Evolutionary conservation across 345 rosid genomes (phyloP), one percentile per base, ranked within the genome.

Genomic region (Xanthoceras sorbifolium): DNA sequence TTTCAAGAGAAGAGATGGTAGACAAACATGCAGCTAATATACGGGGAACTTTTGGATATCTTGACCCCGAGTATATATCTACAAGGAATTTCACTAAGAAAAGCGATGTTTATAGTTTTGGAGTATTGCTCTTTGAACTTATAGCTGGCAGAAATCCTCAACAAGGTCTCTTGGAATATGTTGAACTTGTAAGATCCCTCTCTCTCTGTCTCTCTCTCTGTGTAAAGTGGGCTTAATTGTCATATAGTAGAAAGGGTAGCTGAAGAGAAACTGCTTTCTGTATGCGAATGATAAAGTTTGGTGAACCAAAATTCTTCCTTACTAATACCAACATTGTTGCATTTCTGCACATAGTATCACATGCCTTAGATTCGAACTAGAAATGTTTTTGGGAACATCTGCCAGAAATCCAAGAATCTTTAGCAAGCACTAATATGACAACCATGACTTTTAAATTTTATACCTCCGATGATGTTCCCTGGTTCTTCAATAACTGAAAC

Each of bases 101-200:
- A 84, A 96, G 99, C 34, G 99, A 96, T 63, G 99, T 96, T 64
- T 96, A 94, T 77, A 93, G 99, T 81, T 96, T 86, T 1, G 99
- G 99, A 54, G 99, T 96, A 62, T 85, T 96, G 82, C 96, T 96
- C 20, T 96, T 96, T 64, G 99, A 96, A 77, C 90, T 96, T 64
- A 91, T 93, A 82, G 98, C 98, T 6, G 94, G 95, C 79, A 90
- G 97, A 87, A 96, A 90, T 69, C 99, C 99, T 76, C 92, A 89
- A 65, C 98, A 92, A 81, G 98, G 99, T 77, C 97, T 96, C 79
- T 85, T 96, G 94, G 99, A 96, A 83, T 89, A 91, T 23, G 97
- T 91, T 72, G 95, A 93, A 72, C 94, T 93, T 59, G 99, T 96
- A 92, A 86, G 82, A 71, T 76, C 9, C 57, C 69, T 72, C 73